Conservation (phyloP, 2,329 filamentous ascomycete genomes). For the Madurella fahalii region DNA sequence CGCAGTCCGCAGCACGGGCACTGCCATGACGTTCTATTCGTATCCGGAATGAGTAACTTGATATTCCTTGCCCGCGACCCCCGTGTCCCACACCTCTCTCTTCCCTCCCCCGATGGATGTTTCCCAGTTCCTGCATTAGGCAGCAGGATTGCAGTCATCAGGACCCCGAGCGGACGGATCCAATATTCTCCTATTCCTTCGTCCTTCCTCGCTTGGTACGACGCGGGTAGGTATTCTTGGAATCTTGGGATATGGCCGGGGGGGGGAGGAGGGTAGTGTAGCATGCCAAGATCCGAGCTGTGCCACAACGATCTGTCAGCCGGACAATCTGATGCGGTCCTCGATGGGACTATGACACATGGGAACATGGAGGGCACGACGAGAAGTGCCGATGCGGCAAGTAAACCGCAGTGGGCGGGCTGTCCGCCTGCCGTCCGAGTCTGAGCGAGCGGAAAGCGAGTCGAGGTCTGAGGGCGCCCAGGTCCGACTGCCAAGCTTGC, state of each 20-base stretch:
- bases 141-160: neutral
- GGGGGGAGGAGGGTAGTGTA: constrained; percentile 3
- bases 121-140: neutral
- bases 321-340: constrained; percentile 13
- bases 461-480: neutral
- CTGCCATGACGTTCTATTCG: constrained; percentile 3
- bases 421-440: neutral
- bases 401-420: neutral
- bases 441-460: neutral
- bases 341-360: constrained; percentile 11
- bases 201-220: neutral
- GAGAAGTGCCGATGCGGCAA: constrained; percentile 2
- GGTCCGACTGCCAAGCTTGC: neutral
- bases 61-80: neutral
- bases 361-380: constrained; percentile 4
- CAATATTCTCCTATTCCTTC: neutral
- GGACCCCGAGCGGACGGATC: neutral
- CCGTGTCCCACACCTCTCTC: neutral
- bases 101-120: neutral
- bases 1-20: constrained; percentile 2
- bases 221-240: constrained; percentile 3
- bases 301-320: constrained; percentile 18
- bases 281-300: constrained; percentile 12
- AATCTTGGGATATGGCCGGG: neutral
- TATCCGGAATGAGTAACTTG: neutral